Base-by-base conservation (phyloP, 805 yeast genomes). In the Kuraishia floccosa region DNA sequence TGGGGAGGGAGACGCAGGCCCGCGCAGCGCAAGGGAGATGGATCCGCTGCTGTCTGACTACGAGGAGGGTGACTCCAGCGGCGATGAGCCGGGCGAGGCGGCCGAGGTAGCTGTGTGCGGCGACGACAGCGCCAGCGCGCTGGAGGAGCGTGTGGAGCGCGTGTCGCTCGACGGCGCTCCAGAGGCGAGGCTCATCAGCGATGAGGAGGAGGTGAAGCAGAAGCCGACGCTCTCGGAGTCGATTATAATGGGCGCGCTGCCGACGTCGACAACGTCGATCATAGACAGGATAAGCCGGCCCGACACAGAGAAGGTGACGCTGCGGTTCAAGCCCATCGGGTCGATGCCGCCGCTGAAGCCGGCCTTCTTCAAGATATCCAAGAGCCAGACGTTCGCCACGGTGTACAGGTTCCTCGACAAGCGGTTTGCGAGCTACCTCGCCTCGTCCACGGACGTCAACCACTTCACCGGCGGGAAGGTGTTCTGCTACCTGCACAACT, bases 251-350 rank as follows among this genome's bases (percentile, higher is more conserved):
- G 34, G 47, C 0, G 41, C 36, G 19, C 31, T 50, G 17, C n/a
- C n/a, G n/a, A n/a, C n/a, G n/a, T n/a, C n/a, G n/a, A n/a, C n/a
- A n/a, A n/a, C n/a, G n/a, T n/a, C n/a, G n/a, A n/a, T n/a, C n/a
- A n/a, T n/a, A n/a, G n/a, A n/a, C n/a, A n/a, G n/a, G n/a, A n/a
- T n/a, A n/a, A n/a, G n/a, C n/a, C n/a, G n/a, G n/a, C n/a, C n/a
- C n/a, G n/a, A n/a, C n/a, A n/a, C n/a, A n/a, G n/a, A n/a, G n/a
- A n/a, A 16, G 40, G 51, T 73, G 11, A 60, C 68, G 1, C 52
- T 75, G 6, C 49, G 82, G 22, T 70, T 77, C 42, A 70, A 65
- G 37, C 66, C 83, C 2, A 68, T 76, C 21, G 83, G 83, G 0
- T 65, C 79, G 1, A 60, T 73, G 0, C 65, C 68, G 1, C 53